Evolutionary conservation across 2,329 filamentous ascomycete genomes (phyloP).

Genomic region (Knufia petricola): DNA sequence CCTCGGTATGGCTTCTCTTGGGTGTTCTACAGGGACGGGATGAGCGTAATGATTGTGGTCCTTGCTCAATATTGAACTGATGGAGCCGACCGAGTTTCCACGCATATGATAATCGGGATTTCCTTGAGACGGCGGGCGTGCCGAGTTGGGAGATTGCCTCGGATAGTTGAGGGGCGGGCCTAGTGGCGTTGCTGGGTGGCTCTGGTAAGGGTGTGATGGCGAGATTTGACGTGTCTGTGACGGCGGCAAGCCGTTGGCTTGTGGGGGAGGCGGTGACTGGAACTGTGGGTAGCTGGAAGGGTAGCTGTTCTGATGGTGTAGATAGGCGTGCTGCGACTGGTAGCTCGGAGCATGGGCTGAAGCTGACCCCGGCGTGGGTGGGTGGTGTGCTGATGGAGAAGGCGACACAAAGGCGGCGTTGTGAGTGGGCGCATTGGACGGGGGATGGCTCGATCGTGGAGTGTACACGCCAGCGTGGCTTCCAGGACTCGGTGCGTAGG

Average conservation of each 20-base stretch:
- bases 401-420: constrained; percentile 20
- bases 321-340: constrained; percentile 11
- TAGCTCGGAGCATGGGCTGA: constrained; percentile 15
- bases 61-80: constrained; percentile 18
- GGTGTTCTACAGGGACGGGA: constrained; percentile 11
- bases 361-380: constrained; percentile 19
- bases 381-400: constrained; percentile 15
- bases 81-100: constrained; percentile 17
- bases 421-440: constrained; percentile 12
- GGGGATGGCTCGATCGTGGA: constrained; percentile 16
- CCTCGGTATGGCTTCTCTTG: constrained; percentile 17
- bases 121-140: constrained; percentile 21
- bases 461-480: constrained; percentile 18
- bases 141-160: constrained; percentile 17
- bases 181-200: constrained; percentile 20
- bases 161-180: constrained; percentile 19
- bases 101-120: constrained; percentile 17
- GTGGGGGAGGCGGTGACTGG: constrained; percentile 2
- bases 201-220: constrained; percentile 17
- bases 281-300: constrained; percentile 15
- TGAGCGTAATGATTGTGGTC: constrained; percentile 13
- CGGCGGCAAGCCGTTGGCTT: constrained; percentile 8
- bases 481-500: constrained; percentile 21
- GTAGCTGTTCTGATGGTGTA: constrained; percentile 12
- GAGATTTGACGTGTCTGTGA: constrained; percentile 17